Percentiles rank a stretch among this genome's conserved stretches.
These are phyloP conservation scores for Blastobotrys raffinosifermentans DNA, from an alignment of 1,139 yeast species.

Conservation along the genomic window DNA sequence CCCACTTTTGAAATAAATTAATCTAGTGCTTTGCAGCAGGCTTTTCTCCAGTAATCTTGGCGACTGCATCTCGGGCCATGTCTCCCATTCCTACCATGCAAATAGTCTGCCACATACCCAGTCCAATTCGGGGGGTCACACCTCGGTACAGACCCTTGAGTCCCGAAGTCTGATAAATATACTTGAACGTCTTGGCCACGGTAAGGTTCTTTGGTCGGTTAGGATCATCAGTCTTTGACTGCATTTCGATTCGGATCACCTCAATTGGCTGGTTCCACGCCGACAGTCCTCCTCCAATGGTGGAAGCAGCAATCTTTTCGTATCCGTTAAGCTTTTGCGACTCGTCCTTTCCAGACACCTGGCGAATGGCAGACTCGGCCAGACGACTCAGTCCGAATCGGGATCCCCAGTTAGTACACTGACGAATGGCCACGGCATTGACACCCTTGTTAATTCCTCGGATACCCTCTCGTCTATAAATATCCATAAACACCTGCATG, in stretches of 20 bases:
- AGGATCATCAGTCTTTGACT: conserved; percentile 85
- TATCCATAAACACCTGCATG: conserved; percentile 79
- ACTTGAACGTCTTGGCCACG: conserved; percentile 71
- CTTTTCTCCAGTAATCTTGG: conserved; percentile 48
- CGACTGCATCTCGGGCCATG: conserved; percentile 66
- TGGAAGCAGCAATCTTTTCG: conserved; percentile 83
- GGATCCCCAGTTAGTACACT: conserved; percentile 98
- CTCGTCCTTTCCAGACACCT: conserved; percentile 52
- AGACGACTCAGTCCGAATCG: conserved; percentile 88
- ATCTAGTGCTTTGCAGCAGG: conserved; percentile 44
- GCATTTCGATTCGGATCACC: conserved; percentile 97
- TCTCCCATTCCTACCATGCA: conserved; percentile 99
- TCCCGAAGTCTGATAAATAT: conserved; percentile 79
- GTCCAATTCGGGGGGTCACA: conserved; percentile 92
- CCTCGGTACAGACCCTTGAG: conserved; percentile 90
- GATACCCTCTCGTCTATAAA: conserved; percentile 79
- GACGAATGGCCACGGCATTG: conserved; percentile 98
- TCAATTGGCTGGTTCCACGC: conserved; percentile 99
- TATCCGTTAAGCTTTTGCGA: conserved; percentile 53
- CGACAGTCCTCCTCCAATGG: conserved; percentile 92
- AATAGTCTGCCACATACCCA: conserved; percentile 97
- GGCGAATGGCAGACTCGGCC: conserved; percentile 80
- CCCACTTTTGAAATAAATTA: conserved; percentile 5
- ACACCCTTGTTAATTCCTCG: conserved; percentile 96
- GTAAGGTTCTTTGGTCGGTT: conserved; percentile 90